These are phyloP conservation scores for Nymphaea colorata DNA, from an alignment of 164 flowering plant species.

Conservation along the genomic window DNA sequence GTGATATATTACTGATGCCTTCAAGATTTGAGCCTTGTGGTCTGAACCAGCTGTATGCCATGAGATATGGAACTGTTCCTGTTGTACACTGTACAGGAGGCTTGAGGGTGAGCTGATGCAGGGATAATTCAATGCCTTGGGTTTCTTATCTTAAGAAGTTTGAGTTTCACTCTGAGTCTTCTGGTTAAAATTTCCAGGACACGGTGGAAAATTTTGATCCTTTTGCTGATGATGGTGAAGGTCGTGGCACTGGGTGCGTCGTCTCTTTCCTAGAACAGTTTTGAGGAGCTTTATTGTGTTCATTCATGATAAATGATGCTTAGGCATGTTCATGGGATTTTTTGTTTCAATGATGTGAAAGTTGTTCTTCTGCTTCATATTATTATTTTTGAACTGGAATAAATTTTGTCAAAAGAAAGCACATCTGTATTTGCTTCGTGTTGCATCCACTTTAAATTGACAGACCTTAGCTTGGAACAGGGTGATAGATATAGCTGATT, in stretches of 20 bases:
- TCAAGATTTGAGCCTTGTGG: conserved; percentile 99
- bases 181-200: conserved; percentile 35
- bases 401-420: too few relatives aligned
- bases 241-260: conserved; percentile 83
- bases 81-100: conserved; percentile 95
- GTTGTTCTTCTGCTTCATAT: too few relatives aligned
- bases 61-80: conserved; percentile 94
- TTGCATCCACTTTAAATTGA: too few relatives aligned
- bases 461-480: too few relatives aligned
- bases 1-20: conserved; percentile 94
- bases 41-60: conserved; percentile 88
- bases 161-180: not conserved
- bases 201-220: conserved; percentile 79
- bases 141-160: not conserved
- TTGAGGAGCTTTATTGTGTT: not conserved
- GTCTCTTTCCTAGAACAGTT: not conserved
- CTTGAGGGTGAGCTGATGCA: conserved; percentile 53
- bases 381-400: too few relatives aligned
- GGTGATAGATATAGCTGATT: too few relatives aligned
- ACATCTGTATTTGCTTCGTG: too few relatives aligned
- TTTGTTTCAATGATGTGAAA: not conserved
- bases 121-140: not conserved
- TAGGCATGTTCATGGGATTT: not conserved
- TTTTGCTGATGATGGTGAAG: conserved; percentile 41
- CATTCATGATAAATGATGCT: not conserved